Conservation (phyloP, 78 protist genomes). For the Goniomonas avonlea region DNA sequence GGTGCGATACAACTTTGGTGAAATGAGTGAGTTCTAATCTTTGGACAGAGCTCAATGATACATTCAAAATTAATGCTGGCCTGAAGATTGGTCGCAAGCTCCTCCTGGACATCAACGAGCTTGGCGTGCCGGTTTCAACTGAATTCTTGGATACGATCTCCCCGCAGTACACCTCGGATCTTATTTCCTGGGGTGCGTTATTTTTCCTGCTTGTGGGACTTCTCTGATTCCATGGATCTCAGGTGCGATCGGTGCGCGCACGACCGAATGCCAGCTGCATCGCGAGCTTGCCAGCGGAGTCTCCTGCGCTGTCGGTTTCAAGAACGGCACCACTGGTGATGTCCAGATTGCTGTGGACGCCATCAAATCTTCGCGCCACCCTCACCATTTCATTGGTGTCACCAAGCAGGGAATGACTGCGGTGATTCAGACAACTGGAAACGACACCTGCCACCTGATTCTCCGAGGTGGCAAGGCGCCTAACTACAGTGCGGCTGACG, state of each 20-base stretch:
- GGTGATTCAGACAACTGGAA: slow-evolving; percentile 45
- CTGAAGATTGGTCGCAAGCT: neutral
- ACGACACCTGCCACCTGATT: slow-evolving; percentile 49
- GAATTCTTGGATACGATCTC: slow-evolving; percentile 63
- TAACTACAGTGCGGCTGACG: slow-evolving; percentile 38
- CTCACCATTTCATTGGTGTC: slow-evolving; percentile 41
- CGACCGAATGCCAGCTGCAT: slow-evolving; percentile 62
- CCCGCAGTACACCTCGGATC: slow-evolving; percentile 58
- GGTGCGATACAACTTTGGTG: too few relatives aligned
- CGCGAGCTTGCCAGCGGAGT: slow-evolving; percentile 1
- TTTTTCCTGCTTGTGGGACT: too few relatives aligned
- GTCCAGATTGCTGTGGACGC: slow-evolving; percentile 50
- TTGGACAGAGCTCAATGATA: neutral
- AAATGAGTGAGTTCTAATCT: too few relatives aligned
- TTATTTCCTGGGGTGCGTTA: slow-evolving; percentile 48
- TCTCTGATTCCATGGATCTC: neutral
- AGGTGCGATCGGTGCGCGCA: slow-evolving; percentile 66
- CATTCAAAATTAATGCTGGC: neutral
- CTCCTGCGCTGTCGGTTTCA: slow-evolving; percentile 65
- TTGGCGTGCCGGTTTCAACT: slow-evolving; percentile 49
- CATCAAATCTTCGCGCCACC: slow-evolving; percentile 32
- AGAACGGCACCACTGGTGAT: slow-evolving; percentile 47
- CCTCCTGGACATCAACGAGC: neutral
- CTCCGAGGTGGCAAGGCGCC: slow-evolving; percentile 58
- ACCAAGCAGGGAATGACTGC: slow-evolving; percentile 45